phyloP scores from a whole-genome alignment of 1,139 yeast species.

The Yamadazyma kanchanaburiensis region DNA sequence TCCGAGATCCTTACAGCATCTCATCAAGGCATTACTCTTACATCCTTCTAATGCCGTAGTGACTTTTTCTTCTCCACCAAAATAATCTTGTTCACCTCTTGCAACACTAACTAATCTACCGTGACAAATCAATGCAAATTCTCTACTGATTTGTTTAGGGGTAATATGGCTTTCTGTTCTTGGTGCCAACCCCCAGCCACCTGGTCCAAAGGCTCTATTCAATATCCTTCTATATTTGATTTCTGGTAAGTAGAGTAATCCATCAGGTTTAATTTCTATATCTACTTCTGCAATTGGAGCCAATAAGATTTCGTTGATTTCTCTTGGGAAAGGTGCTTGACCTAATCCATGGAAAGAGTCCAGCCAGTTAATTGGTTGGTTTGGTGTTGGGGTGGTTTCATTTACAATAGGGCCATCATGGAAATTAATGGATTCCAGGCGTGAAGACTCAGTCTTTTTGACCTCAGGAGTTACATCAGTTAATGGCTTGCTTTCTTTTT shows the following conservation, averaged over 20 bases:
- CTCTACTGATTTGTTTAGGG: conserved; percentile 64
- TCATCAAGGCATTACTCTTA: conserved; percentile 92
- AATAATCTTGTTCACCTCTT: conserved; percentile 93
- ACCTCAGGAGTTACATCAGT: conserved; percentile 2
- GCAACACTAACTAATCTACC: conserved; percentile 91
- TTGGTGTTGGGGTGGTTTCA: conserved; percentile 4
- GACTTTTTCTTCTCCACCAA: conserved; percentile 74
- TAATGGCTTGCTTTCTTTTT: conserved; percentile 4
- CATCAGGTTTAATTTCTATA: conserved; percentile 94
- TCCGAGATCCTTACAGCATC: conserved; percentile 96
- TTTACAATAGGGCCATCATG: conserved; percentile 17
- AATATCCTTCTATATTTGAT: conserved; percentile 88
- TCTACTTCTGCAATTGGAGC: conserved; percentile 64
- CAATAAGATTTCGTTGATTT: conserved; percentile 55
- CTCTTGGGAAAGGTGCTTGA: conserved; percentile 62
- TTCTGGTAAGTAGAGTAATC: conserved; percentile 86
- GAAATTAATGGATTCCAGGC: conserved; percentile 10
- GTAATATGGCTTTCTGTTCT: conserved; percentile 81
- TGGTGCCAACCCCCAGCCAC: conserved; percentile 98
- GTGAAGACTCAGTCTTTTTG: not conserved
- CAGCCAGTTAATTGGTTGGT: conserved; percentile 56
- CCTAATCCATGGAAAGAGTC: conserved; percentile 84
- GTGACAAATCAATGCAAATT: conserved; percentile 81
- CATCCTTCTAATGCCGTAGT: conserved; percentile 98
- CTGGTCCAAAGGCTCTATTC: conserved; percentile 93